Conservation (phyloP, 176 grass and related monocot species). For the Oryza punctata region DNA sequence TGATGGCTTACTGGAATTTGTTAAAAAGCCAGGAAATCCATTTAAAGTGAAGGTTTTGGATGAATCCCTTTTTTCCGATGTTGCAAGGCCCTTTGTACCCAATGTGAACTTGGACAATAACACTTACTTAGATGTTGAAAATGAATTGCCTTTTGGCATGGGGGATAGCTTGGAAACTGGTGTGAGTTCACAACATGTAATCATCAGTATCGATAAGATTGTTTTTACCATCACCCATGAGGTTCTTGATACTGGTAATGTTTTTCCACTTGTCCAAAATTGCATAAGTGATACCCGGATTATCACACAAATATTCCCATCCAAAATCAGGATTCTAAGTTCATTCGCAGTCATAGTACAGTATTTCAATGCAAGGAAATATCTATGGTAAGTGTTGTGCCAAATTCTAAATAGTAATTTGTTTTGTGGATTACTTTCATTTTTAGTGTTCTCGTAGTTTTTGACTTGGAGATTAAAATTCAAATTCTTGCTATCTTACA, state of each 20-base stretch:
- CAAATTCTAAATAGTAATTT: conserved; percentile 10
- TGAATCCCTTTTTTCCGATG: conserved; percentile 47
- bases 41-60: conserved; percentile 75
- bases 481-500: conserved; percentile 44
- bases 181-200: conserved; percentile 58
- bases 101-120: conserved; percentile 28
- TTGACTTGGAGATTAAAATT: conserved; percentile 17
- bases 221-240: conserved; percentile 68
- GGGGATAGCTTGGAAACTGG: conserved; percentile 46
- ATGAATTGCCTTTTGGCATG: conserved; percentile 34
- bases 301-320: conserved; percentile 56
- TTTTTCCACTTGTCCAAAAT: conserved; percentile 66
- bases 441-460: conserved; percentile 31
- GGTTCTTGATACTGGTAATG: conserved; percentile 60
- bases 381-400: conserved; percentile 65
- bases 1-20: conserved; percentile 78
- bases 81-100: conserved; percentile 41
- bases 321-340: conserved; percentile 74
- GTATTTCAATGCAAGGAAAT: conserved; percentile 61
- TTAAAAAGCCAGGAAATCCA: conserved; percentile 79
- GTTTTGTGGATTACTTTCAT: conserved; percentile 9
- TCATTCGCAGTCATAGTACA: conserved; percentile 62
- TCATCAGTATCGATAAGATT: conserved; percentile 61
- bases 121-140: conserved; percentile 48
- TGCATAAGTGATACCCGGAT: conserved; percentile 68